Conservation (phyloP, 371 early-diverging fungal species). For the Coemansia sp. region DNA sequence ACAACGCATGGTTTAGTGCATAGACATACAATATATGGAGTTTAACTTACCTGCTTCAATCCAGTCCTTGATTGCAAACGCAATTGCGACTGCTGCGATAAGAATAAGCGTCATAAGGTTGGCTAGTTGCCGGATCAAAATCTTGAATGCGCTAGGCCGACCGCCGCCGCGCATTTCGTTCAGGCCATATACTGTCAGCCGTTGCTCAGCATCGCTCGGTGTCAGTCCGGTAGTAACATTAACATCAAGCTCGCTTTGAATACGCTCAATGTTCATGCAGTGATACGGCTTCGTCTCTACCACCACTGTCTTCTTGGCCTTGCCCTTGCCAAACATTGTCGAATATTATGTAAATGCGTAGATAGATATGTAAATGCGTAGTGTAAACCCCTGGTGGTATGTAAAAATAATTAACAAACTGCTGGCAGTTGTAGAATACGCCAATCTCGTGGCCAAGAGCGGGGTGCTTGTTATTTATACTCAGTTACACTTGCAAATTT, state of each 20-base stretch:
- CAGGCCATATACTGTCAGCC: slow-evolving; percentile 63
- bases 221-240: slow-evolving; percentile 63
- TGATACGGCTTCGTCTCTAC: slow-evolving; percentile 37
- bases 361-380: background rate
- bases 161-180: slow-evolving; percentile 73
- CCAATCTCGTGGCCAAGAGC: background rate
- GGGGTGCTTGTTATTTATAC: background rate
- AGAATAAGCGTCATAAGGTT: slow-evolving; percentile 85
- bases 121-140: slow-evolving; percentile 74
- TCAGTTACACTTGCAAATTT: background rate
- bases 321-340: slow-evolving; percentile 12
- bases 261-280: slow-evolving; percentile 27
- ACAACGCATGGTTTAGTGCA: too few relatives aligned
- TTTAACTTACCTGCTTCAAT: slow-evolving; percentile 56
- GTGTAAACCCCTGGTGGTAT: too few relatives aligned
- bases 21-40: too few relatives aligned
- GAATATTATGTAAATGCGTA: background rate
- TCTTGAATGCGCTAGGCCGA: slow-evolving; percentile 64
- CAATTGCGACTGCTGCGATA: slow-evolving; percentile 64
- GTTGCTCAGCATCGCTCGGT: slow-evolving; percentile 54
- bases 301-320: background rate
- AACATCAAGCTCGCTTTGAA: slow-evolving; percentile 24
- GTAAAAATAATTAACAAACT: background rate
- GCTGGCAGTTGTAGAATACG: background rate
- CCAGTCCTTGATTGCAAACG: slow-evolving; percentile 61